Conservation (phyloP, 495 filamentous ascomycete species). For the Penicillium goetzii region DNA sequence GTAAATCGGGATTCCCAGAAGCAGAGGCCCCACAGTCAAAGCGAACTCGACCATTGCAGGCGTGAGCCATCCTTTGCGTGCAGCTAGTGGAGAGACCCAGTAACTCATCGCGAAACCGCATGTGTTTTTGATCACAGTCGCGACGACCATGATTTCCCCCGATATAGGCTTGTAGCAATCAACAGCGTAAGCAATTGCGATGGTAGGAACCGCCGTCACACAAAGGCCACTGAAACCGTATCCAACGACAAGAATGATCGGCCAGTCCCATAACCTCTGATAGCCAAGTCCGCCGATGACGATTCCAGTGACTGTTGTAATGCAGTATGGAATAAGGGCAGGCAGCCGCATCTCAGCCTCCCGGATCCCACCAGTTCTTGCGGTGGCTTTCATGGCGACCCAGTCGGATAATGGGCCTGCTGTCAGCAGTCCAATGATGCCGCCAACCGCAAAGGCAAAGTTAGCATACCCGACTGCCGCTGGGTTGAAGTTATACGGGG, state of each 20-base stretch:
- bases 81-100: constrained; percentile 31
- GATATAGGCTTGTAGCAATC: constrained; percentile 60
- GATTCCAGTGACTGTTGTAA: constrained; percentile 57
- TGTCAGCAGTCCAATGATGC: constrained; percentile 52
- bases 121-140: constrained; percentile 58
- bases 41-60: constrained; percentile 33
- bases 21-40: constrained; percentile 26
- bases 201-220: constrained; percentile 52
- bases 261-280: constrained; percentile 51
- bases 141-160: constrained; percentile 57
- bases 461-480: constrained; percentile 48
- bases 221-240: constrained; percentile 53
- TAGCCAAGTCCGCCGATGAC: constrained; percentile 61
- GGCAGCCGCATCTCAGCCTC: constrained; percentile 70
- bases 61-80: constrained; percentile 15
- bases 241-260: constrained; percentile 55
- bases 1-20: constrained; percentile 28
- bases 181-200: constrained; percentile 55
- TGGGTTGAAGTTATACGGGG: constrained; percentile 54
- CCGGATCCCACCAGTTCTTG: constrained; percentile 58
- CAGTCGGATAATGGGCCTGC: constrained; percentile 59
- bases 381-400: constrained; percentile 54
- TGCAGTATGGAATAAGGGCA: constrained; percentile 58
- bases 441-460: constrained; percentile 50
- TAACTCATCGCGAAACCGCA: constrained; percentile 47